Base-by-base conservation (phyloP, 1,284 basidiomycete species). In the Tilletia caries region DNA sequence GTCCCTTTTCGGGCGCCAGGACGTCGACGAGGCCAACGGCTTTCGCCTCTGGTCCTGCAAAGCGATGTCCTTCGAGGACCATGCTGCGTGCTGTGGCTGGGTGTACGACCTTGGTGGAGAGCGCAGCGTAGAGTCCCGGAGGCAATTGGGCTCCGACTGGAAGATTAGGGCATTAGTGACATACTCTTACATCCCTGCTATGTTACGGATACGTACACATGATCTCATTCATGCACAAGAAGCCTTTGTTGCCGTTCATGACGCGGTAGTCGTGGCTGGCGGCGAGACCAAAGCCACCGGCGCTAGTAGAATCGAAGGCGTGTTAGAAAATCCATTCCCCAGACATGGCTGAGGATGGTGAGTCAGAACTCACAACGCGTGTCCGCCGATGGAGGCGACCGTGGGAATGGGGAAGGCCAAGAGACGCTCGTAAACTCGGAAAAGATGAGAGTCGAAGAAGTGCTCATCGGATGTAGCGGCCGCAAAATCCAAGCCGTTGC, bases 191-290 rank as follows among this genome's bases (percentile, higher is more conserved):
- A n/a, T n/a, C n/a, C n/a, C n/a, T n/a, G n/a, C n/a, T n/a, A n/a
- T n/a, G n/a, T n/a, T n/a, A n/a, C n/a, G n/a, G n/a, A n/a, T n/a
- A n/a, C n/a, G n/a, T n/a, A n/a, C n/a, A 81, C 52, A 77, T 74
- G 71, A 81, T 81, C 62, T 97, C 94, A 82, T 96, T 96, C 93
- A 96, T 95, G 82, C 89, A 92, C 70, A 93, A 85, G 89, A 92
- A 94, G 12, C 91, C 91, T 73, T 89, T 88, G 64, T 89, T 90
- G 73, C 92, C 90, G 27, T 88, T 91, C 90, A 95, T 94, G 69
- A 96, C 87, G 41, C 94, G 88, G 84, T 92, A 95, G 83, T 97
- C 94, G 82, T 93, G 95, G 3, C 87, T 87, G 66, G 95, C 85
- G 0, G 91, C 88, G 27, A 95, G 85, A 77, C 92, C 89, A 81